A percentile compares a stretch with the other conserved stretches of the same genome.
These are phyloP conservation scores for Nothophoma quercina DNA, from an alignment of 2,329 filamentous ascomycete genomes.

Conservation along the genomic window DNA sequence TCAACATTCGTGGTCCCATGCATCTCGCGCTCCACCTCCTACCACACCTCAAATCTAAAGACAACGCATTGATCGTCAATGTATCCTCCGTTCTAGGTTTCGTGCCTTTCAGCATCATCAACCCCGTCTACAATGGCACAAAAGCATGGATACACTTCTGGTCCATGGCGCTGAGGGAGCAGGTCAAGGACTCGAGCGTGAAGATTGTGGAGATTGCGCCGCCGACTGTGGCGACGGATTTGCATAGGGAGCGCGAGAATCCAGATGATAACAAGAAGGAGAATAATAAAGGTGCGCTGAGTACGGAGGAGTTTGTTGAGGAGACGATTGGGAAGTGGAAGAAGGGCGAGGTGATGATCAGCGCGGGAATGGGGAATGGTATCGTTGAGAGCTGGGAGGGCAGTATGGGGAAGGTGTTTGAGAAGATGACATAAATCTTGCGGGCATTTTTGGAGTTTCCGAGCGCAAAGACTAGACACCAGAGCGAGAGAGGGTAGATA, in stretches of 20 bases:
- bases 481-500: too few species aligned
- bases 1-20: constrained; percentile 66
- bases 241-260: constrained; percentile 64
- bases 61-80: constrained; percentile 59
- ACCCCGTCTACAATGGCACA: constrained; percentile 66
- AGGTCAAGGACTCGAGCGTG: constrained; percentile 56
- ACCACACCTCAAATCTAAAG: constrained; percentile 57
- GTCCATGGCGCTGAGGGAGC: constrained; percentile 62
- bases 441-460: too few species aligned
- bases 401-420: constrained; percentile 49
- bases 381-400: constrained; percentile 56
- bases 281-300: constrained; percentile 59
- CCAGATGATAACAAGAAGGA: constrained; percentile 67
- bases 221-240: constrained; percentile 62
- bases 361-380: constrained; percentile 53
- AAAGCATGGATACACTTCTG: constrained; percentile 67
- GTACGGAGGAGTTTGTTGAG: constrained; percentile 63
- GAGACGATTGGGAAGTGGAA: constrained; percentile 57
- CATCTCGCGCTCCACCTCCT: constrained; percentile 61
- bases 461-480: too few species aligned
- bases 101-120: constrained; percentile 61
- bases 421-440: constrained; percentile 24
- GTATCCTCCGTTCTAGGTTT: constrained; percentile 63
- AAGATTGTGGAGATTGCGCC: constrained; percentile 65
- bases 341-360: constrained; percentile 58